Evolutionary conservation across 495 filamentous ascomycete species (phyloP).

Genomic region (Talaromyces nanjingensis): DNA sequence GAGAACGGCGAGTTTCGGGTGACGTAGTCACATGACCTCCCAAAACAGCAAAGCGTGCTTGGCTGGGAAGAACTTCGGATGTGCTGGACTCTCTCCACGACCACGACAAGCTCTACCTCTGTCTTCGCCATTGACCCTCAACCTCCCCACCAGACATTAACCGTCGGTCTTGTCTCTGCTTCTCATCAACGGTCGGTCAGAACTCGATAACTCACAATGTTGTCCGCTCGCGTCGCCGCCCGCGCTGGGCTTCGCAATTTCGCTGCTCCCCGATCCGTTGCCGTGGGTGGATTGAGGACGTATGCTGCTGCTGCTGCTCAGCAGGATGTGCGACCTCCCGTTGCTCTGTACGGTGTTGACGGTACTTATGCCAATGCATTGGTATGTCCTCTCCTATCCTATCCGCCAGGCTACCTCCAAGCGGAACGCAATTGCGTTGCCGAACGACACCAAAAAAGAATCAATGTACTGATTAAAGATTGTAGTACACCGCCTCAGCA

Average conservation of each 20-base stretch:
- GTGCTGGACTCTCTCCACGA: conserved; percentile 5
- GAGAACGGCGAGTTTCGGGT: conserved; percentile 5
- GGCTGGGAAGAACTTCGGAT: conserved; percentile 6
- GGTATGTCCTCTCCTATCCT: conserved; percentile 47
- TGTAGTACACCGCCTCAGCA: conserved; percentile 95
- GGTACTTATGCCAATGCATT: conserved; percentile 97
- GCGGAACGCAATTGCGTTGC: background rate
- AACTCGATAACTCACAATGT: conserved; percentile 30
- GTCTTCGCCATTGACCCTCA: background rate
- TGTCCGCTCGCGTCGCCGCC: conserved; percentile 38
- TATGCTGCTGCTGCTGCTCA: conserved; percentile 68
- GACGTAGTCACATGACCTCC: background rate
- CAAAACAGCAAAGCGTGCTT: conserved; percentile 1
- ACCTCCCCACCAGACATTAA: background rate
- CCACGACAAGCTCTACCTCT: background rate
- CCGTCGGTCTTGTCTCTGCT: no score
- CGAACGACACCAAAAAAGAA: conserved; percentile 7
- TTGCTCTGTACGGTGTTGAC: conserved; percentile 90
- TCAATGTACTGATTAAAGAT: no score
- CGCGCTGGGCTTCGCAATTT: conserved; percentile 41
- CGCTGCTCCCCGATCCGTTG: conserved; percentile 34
- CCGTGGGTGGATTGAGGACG: conserved; percentile 47
- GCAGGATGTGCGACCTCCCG: conserved; percentile 70
- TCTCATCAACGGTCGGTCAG: no score
- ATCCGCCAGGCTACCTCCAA: background rate